A percentile compares a stretch with the other conserved stretches of the same genome.
These are phyloP conservation scores for Lithocarpus polystachyus DNA, from an alignment of 306 rosid genomes.

Conservation along the genomic window DNA sequence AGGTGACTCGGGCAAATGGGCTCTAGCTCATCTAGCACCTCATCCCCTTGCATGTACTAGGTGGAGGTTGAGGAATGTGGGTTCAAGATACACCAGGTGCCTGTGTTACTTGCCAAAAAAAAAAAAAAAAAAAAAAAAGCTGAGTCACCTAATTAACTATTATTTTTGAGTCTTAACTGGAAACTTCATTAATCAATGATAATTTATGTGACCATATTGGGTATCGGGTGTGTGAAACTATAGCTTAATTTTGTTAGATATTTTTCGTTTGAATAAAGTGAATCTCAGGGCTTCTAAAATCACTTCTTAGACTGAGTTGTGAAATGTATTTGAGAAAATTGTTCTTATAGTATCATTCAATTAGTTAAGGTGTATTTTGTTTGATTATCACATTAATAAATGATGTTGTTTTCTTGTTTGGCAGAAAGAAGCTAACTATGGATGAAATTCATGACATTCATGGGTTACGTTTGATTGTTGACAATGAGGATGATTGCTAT, in stretches of 20 bases:
- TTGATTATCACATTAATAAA: constrained; percentile 3
- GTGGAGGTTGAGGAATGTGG: no score
- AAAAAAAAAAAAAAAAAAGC: no score
- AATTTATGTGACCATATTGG: not conserved
- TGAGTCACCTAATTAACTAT: not conserved
- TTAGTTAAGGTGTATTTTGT: not conserved
- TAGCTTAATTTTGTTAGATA: not conserved
- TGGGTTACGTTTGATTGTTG: constrained; percentile 89
- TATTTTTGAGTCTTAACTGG: not conserved
- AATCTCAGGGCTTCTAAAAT: not conserved
- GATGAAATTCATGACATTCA: constrained; percentile 91
- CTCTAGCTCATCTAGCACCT: not conserved
- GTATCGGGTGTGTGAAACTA: not conserved
- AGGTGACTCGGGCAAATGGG: not conserved
- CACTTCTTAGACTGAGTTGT: not conserved
- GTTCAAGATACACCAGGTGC: no score
- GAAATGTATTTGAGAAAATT: not conserved
- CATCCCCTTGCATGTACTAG: no score
- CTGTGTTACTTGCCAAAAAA: no score
- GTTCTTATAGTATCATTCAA: not conserved
- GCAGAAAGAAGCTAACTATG: constrained; percentile 80
- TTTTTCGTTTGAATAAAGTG: not conserved
- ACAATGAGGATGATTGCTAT: constrained; percentile 85
- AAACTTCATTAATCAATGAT: not conserved
- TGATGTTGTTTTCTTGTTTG: constrained; percentile 19